Percentiles rank a stretch among this genome's conserved stretches.
phyloP scores from a whole-genome alignment of 768 basidiomycete species.

The Kockovaella imperatae region DNA sequence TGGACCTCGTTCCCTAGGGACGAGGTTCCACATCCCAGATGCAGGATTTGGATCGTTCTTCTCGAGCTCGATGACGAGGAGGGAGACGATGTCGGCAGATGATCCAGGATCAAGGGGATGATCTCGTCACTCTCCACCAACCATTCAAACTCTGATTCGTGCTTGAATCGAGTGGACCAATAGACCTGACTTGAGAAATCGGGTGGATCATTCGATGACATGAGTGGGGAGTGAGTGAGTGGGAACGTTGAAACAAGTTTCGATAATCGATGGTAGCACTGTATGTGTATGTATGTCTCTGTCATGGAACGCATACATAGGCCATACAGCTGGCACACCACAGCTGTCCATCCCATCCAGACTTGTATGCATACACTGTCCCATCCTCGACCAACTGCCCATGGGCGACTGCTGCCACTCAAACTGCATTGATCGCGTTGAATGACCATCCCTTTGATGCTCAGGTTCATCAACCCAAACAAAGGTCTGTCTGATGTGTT shows the following conservation, averaged over 20 bases:
- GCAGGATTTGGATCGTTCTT: slow-evolving; percentile 17
- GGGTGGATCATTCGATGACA: slow-evolving; percentile 2
- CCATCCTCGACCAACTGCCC: too few species aligned
- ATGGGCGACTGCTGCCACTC: too few species aligned
- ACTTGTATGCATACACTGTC: too few species aligned
- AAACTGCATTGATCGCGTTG: too few species aligned
- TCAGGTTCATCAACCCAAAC: too few species aligned
- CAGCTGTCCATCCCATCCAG: background rate
- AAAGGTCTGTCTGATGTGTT: too few species aligned
- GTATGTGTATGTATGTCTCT: too few species aligned
- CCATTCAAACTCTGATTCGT: slow-evolving; percentile 33
- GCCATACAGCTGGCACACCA: background rate
- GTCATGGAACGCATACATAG: background rate
- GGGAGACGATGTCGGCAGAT: too few species aligned
- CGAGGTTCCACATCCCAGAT: slow-evolving; percentile 36
- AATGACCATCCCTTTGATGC: too few species aligned
- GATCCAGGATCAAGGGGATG: slow-evolving; percentile 13
- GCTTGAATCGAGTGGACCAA: slow-evolving; percentile 26
- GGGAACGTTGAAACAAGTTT: background rate
- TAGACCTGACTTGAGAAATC: slow-evolving; percentile 32
- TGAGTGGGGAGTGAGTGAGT: background rate
- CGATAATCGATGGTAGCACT: too few species aligned
- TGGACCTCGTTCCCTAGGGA: slow-evolving; percentile 13
- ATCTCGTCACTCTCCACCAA: slow-evolving; percentile 8
- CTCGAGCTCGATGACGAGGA: too few species aligned